Conservation (phyloP, 139 green algal species). For the Picochlorum sp. region DNA sequence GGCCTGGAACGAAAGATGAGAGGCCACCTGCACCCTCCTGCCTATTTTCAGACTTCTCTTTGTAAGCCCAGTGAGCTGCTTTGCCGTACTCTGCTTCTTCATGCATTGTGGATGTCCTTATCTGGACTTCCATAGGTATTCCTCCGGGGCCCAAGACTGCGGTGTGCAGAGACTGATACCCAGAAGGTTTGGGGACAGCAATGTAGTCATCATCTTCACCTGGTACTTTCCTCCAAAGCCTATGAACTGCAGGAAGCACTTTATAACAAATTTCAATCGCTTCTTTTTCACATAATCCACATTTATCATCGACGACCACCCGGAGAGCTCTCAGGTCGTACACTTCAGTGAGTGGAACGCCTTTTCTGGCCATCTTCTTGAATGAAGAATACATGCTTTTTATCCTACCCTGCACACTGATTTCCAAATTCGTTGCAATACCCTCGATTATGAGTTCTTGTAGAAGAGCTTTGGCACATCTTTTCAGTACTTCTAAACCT, state of each 20-base stretch:
- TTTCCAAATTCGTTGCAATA: slow-evolving; percentile 49
- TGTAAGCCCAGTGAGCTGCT: slow-evolving; percentile 84
- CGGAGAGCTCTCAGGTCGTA: slow-evolving; percentile 83
- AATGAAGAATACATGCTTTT: slow-evolving; percentile 81
- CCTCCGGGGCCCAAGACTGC: slow-evolving; percentile 57
- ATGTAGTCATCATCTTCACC: slow-evolving; percentile 88
- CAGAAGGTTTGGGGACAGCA: slow-evolving; percentile 65
- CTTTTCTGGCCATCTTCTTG: slow-evolving; percentile 87
- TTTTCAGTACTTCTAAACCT: slow-evolving; percentile 47
- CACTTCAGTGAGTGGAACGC: slow-evolving; percentile 61
- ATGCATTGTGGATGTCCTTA: slow-evolving; percentile 64
- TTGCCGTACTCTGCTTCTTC: slow-evolving; percentile 69
- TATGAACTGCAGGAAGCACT: slow-evolving; percentile 69
- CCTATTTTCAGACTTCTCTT: slow-evolving; percentile 35
- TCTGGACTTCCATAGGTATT: slow-evolving; percentile 69
- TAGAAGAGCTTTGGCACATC: slow-evolving; percentile 37
- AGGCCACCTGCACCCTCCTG: neutral
- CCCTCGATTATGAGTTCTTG: slow-evolving; percentile 41
- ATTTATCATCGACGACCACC: slow-evolving; percentile 81
- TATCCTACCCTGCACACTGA: slow-evolving; percentile 67
- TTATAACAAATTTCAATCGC: slow-evolving; percentile 65
- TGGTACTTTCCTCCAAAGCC: slow-evolving; percentile 64
- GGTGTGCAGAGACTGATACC: slow-evolving; percentile 83
- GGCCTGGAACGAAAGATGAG: slow-evolving; percentile 13
- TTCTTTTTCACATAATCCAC: slow-evolving; percentile 27